Percentiles rank a stretch among this genome's conserved stretches.
Conservation (phyloP, 768 basidiomycete species). For the Lactarius pseudohatsudake region DNA sequence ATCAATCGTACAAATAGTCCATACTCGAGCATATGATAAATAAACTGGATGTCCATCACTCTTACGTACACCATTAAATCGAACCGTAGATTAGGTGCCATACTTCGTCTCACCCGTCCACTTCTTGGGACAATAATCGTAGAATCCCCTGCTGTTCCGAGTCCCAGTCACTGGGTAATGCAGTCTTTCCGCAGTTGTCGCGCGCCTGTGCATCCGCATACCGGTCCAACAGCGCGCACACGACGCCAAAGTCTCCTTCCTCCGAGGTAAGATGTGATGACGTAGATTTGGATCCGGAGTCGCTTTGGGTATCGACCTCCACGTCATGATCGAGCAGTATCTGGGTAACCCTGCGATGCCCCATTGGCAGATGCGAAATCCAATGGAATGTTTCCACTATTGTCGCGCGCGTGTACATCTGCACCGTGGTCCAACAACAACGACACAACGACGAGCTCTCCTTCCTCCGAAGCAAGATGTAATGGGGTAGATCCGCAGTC, state of each 20-base stretch:
- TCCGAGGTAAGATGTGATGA: background rate
- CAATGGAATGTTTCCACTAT: background rate
- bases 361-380: background rate
- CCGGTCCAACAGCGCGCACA: background rate
- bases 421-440: background rate
- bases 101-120: background rate
- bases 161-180: background rate
- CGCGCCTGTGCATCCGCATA: background rate
- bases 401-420: background rate
- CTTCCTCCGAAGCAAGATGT: background rate
- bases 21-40: background rate
- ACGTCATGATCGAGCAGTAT: background rate
- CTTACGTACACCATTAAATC: background rate
- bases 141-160: background rate
- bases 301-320: background rate
- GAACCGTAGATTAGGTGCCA: background rate
- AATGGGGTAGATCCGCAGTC: background rate
- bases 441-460: background rate
- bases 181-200: background rate
- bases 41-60: background rate
- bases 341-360: background rate
- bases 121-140: background rate
- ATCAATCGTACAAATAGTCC: background rate
- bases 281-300: background rate
- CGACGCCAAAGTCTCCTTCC: background rate